These are phyloP conservation scores for Phylloporus sp. DNA, from an alignment of 768 basidiomycete species.

Conservation along the genomic window DNA sequence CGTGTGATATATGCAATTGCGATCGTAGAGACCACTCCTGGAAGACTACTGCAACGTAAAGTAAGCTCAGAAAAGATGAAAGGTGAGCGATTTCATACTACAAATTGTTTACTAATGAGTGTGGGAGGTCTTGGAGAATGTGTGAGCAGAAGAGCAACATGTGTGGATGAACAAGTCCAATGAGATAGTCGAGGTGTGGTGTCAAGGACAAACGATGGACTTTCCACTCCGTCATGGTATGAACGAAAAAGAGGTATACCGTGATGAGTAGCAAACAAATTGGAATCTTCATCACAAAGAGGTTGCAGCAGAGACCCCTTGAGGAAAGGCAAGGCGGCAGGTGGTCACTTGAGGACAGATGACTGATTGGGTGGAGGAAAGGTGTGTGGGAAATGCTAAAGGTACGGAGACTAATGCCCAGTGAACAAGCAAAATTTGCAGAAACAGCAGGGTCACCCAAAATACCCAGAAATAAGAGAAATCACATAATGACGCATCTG, in stretches of 20 bases:
- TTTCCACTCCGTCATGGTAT: slow-evolving; percentile 24
- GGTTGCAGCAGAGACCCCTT: slow-evolving; percentile 1
- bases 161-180: slow-evolving; percentile 12
- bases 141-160: slow-evolving; percentile 8
- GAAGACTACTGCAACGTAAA: slow-evolving; percentile 23
- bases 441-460: slow-evolving; percentile 23
- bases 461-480: slow-evolving; percentile 15
- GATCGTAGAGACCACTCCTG: slow-evolving; percentile 7
- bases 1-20: slow-evolving; percentile 11
- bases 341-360: slow-evolving; percentile 14
- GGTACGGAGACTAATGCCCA: slow-evolving; percentile 13
- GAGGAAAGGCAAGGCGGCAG: slow-evolving; percentile 5
- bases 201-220: slow-evolving; percentile 13
- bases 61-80: slow-evolving; percentile 14
- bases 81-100: slow-evolving; percentile 24
- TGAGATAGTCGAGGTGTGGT: slow-evolving; percentile 15
- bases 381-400: slow-evolving; percentile 4
- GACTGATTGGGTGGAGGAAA: slow-evolving; percentile 1
- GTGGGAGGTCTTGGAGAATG: slow-evolving; percentile 11
- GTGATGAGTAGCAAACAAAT: slow-evolving; percentile 10
- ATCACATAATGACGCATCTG: slow-evolving; percentile 84
- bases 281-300: slow-evolving; percentile 14
- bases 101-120: slow-evolving; percentile 23
- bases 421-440: slow-evolving; percentile 21
- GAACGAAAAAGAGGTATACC: slow-evolving; percentile 21